Conservation (phyloP, 371 early-diverging fungal genomes). For the Dinochytrium kinnereticum region DNA sequence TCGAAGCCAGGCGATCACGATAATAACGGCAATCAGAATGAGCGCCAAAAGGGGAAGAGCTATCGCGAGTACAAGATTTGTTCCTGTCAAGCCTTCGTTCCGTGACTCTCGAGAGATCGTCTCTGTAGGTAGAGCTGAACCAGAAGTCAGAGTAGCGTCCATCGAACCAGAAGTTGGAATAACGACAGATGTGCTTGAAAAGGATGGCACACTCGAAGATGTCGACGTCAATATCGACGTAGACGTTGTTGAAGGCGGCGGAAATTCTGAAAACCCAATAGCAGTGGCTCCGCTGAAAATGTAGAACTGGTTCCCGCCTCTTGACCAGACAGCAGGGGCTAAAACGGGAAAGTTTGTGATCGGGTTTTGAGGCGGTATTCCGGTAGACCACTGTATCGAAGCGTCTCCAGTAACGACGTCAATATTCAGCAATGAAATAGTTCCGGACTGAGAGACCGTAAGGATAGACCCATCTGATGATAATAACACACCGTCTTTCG, state of each 20-base stretch:
- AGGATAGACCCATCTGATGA: constrained; percentile 1
- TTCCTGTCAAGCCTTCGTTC: not conserved
- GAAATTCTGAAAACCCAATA: constrained; percentile 1
- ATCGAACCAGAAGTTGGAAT: not conserved
- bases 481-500: constrained; percentile 6
- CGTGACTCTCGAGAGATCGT: not conserved
- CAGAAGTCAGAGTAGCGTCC: not conserved
- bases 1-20: not conserved
- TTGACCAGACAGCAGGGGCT: not conserved
- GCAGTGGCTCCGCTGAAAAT: constrained; percentile 12
- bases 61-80: not conserved
- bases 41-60: not conserved
- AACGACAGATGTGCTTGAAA: not conserved
- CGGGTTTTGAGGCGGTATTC: not conserved
- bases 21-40: not conserved
- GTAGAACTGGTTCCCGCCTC: not conserved
- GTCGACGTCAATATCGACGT: not conserved
- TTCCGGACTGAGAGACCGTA: not conserved
- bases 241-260: not conserved
- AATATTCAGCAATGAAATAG: not conserved
- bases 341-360: not conserved
- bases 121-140: not conserved
- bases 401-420: no score
- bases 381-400: not conserved
- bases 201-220: not conserved